Evolutionary conservation across 345 rosid genomes (phyloP).

Genomic region (Diplotaxis tenuifolia): DNA sequence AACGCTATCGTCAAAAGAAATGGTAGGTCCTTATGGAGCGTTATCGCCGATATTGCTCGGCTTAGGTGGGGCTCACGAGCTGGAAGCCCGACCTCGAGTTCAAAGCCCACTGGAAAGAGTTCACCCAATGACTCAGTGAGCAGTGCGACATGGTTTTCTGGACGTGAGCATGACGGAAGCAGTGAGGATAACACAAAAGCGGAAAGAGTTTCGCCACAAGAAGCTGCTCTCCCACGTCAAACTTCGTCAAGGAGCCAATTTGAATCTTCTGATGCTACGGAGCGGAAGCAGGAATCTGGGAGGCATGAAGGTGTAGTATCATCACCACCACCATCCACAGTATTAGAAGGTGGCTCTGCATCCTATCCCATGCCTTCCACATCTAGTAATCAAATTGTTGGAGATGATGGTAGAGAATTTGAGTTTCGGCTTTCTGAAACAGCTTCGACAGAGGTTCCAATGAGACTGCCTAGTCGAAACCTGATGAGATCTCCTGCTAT

Average conservation of each 20-base stretch:
- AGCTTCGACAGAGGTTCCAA: conserved; percentile 39
- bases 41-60: conserved; percentile 63
- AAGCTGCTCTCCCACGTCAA: conserved; percentile 39
- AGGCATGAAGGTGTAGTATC: conserved; percentile 38
- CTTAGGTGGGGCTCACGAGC: conserved; percentile 67
- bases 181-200: conserved; percentile 49
- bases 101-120: conserved; percentile 53
- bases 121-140: conserved; percentile 60
- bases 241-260: conserved; percentile 39
- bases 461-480: conserved; percentile 41
- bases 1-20: conserved; percentile 52
- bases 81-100: conserved; percentile 54
- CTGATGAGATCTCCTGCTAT: conserved; percentile 38
- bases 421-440: conserved; percentile 34
- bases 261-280: conserved; percentile 36
- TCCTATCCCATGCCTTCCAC: conserved; percentile 41
- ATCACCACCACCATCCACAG: conserved; percentile 32
- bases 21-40: conserved; percentile 72
- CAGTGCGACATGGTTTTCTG: conserved; percentile 83
- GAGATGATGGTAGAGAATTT: conserved; percentile 19
- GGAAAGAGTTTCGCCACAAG: conserved; percentile 43
- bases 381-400: conserved; percentile 39
- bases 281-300: conserved; percentile 36
- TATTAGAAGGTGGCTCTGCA: conserved; percentile 44
- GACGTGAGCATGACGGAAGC: conserved; percentile 67